phyloP scores from a whole-genome alignment of 2,329 filamentous ascomycete species.

The Furcasterigmium sp. region DNA sequence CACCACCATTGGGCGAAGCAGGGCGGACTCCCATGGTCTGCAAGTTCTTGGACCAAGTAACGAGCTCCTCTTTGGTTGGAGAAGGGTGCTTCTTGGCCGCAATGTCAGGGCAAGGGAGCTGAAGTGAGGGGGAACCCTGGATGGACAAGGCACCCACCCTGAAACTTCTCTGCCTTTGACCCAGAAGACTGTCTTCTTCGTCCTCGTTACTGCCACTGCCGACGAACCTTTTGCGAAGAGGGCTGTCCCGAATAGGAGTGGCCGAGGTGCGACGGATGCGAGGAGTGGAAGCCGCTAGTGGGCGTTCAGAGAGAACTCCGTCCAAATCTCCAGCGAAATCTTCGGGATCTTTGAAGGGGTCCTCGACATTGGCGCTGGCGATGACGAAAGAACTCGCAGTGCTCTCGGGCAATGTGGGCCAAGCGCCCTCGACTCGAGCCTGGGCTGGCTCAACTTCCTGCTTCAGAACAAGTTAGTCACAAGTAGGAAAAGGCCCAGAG shows the following conservation, averaged over 20 bases:
- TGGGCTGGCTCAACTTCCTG: no score
- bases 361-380: constrained; percentile 1
- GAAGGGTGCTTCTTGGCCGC: constrained; percentile 37
- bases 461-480: no score
- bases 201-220: not conserved
- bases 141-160: not conserved
- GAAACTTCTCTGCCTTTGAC: not conserved
- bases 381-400: not conserved
- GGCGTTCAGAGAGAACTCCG: constrained; percentile 28
- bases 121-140: not conserved
- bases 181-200: not conserved
- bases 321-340: constrained; percentile 31
- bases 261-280: constrained; percentile 11
- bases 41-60: constrained; percentile 29
- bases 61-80: constrained; percentile 33
- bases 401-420: no score
- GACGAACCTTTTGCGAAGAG: constrained; percentile 32
- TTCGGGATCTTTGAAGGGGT: constrained; percentile 28
- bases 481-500: no score
- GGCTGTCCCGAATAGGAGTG: constrained; percentile 33
- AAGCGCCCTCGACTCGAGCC: no score
- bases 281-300: constrained; percentile 32
- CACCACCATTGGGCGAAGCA: no score
- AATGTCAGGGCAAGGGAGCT: not conserved
- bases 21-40: constrained; percentile 7